Conservation (phyloP, 257 asterid genomes). For the Solanum sitiens region DNA sequence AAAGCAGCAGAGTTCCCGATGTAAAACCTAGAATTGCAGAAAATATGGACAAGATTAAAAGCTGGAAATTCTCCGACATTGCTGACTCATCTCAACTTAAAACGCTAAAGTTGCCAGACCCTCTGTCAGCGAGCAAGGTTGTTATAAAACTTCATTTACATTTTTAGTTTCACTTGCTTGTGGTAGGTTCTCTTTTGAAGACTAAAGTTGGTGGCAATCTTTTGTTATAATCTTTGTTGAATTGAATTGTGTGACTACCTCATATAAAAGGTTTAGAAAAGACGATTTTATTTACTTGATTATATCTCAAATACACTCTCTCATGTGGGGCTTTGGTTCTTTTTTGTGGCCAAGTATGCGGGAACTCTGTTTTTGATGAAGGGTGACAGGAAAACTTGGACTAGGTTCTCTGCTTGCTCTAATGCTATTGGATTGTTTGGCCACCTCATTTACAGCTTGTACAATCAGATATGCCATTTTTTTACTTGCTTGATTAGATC, state of each 20-base stretch:
- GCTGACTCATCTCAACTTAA: slow-evolving; percentile 73
- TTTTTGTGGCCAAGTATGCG: neutral
- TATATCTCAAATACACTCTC: neutral
- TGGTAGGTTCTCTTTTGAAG: neutral
- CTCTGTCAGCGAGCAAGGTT: slow-evolving; percentile 80
- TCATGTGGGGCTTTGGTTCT: neutral
- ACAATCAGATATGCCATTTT: neutral
- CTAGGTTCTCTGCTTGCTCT: neutral
- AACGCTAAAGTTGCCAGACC: slow-evolving; percentile 79
- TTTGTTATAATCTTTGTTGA: neutral
- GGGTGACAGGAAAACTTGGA: neutral
- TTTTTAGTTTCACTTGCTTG: neutral
- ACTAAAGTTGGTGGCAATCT: neutral
- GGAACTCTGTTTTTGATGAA: neutral
- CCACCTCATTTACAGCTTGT: neutral
- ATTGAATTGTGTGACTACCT: neutral
- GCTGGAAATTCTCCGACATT: slow-evolving; percentile 86
- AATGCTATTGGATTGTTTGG: neutral
- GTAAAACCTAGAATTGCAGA: slow-evolving; percentile 85
- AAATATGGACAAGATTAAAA: slow-evolving; percentile 46
- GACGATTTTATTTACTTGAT: neutral
- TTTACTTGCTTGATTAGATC: neutral
- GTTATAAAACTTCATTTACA: neutral
- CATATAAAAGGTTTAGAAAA: neutral
- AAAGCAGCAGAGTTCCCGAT: slow-evolving; percentile 68